Evolutionary conservation across 1,139 yeast species (phyloP).

Genomic region (Geotrichum aggregatum): DNA sequence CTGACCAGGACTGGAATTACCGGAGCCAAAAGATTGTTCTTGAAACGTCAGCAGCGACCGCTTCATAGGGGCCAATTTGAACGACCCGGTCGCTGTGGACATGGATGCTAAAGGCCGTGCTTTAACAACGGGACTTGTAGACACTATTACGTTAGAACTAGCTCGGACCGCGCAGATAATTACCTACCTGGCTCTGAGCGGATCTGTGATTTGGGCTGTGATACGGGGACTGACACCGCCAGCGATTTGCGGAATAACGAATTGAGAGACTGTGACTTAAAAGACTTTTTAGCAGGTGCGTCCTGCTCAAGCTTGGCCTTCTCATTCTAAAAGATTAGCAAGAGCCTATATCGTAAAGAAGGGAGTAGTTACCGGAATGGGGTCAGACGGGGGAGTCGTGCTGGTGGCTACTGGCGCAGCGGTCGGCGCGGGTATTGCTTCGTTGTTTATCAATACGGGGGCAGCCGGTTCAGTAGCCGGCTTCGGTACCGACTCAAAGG

Average conservation of each 20-base stretch:
- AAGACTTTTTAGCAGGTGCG: conserved; percentile 26
- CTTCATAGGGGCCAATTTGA: conserved; percentile 36
- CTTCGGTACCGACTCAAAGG: background rate
- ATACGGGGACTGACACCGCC: background rate
- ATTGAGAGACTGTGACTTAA: conserved; percentile 41
- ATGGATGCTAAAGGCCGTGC: conserved; percentile 13
- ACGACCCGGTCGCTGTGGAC: conserved; percentile 37
- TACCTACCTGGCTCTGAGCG: background rate
- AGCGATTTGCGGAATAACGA: conserved; percentile 32
- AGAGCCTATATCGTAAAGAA: background rate
- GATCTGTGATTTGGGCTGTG: conserved; percentile 4
- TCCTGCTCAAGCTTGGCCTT: background rate
- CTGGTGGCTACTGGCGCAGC: background rate
- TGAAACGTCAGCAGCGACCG: conserved; percentile 23
- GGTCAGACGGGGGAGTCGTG: background rate
- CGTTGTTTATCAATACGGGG: background rate
- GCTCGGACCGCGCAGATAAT: background rate
- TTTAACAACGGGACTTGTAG: background rate
- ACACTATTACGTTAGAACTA: background rate
- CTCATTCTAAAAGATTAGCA: background rate
- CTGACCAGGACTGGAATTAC: background rate
- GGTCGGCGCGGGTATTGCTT: background rate
- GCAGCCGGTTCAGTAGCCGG: background rate
- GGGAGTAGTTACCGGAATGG: background rate
- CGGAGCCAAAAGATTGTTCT: conserved; percentile 4